Percentiles rank a stretch among this genome's conserved stretches.
Evolutionary conservation across 2,329 filamentous ascomycete species (phyloP).

Genomic region (Alternaria arborescens): DNA sequence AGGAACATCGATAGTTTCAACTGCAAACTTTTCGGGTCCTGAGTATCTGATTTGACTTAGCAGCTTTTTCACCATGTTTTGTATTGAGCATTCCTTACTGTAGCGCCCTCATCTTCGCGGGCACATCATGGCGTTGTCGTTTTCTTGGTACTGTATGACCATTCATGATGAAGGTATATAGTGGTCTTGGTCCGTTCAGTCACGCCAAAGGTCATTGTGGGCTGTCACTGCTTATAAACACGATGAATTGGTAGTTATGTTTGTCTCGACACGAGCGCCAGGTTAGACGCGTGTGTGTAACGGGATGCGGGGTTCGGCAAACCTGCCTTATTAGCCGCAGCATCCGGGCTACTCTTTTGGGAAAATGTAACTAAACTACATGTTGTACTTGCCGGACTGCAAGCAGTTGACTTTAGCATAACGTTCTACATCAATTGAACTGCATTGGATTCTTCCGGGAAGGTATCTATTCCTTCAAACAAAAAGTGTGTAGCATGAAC

Average conservation of each 20-base stretch:
- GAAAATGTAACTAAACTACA: background rate
- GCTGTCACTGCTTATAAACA: background rate
- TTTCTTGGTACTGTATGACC: background rate
- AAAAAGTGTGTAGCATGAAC: background rate
- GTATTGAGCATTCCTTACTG: constrained; percentile 21
- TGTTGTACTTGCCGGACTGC: background rate
- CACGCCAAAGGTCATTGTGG: background rate
- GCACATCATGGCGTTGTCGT: constrained; percentile 16
- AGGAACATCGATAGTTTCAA: constrained; percentile 30
- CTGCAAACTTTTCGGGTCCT: constrained; percentile 27
- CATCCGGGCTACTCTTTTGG: constrained; percentile 11
- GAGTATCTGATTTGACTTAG: constrained; percentile 30
- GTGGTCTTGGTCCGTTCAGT: no score
- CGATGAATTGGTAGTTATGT: background rate
- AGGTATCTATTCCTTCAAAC: background rate
- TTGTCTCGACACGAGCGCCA: background rate
- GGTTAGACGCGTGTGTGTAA: constrained; percentile 20
- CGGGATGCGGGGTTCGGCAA: constrained; percentile 27
- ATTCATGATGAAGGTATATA: background rate
- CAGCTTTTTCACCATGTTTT: background rate
- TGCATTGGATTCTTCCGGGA: background rate
- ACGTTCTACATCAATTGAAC: no score
- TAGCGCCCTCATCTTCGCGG: constrained; percentile 34
- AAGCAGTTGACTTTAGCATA: background rate
- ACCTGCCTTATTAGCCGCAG: constrained; percentile 13